Percentiles rank a stretch among this genome's conserved stretches.
Evolutionary conservation across 805 yeast species (phyloP).

Genomic region (Cyberlindnera amylophila): DNA sequence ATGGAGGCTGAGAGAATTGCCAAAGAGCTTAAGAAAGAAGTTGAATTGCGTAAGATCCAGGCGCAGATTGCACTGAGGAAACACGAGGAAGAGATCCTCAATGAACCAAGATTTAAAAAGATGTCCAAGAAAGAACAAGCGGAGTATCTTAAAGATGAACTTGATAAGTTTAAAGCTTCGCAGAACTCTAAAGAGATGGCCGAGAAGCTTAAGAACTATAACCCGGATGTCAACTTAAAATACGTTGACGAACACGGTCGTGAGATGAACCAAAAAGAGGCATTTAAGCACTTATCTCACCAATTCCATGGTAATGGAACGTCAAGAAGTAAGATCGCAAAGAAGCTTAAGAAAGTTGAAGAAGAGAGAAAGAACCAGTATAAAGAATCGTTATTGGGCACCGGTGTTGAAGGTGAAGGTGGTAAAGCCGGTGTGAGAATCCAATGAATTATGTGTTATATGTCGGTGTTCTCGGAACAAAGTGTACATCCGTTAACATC

Average conservation of each 20-base stretch:
- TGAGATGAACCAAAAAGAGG: slow-evolving; percentile 47
- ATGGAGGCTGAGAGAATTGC: slow-evolving; percentile 9
- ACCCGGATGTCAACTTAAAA: slow-evolving; percentile 45
- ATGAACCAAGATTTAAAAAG: slow-evolving; percentile 19
- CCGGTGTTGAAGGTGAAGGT: neutral
- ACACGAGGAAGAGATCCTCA: slow-evolving; percentile 12
- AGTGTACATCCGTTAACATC: too few relatives aligned
- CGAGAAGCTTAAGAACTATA: slow-evolving; percentile 29
- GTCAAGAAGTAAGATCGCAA: slow-evolving; percentile 22
- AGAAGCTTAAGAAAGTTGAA: slow-evolving; percentile 20
- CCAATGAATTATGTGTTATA: neutral
- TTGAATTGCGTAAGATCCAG: slow-evolving; percentile 15
- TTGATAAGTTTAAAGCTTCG: slow-evolving; percentile 4
- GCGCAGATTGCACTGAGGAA: slow-evolving; percentile 17
- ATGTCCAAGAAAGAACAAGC: slow-evolving; percentile 40
- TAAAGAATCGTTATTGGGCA: slow-evolving; percentile 8
- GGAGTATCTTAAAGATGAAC: slow-evolving; percentile 32
- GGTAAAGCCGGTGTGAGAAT: slow-evolving; percentile 6
- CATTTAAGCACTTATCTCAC: slow-evolving; percentile 57
- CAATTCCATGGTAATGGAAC: slow-evolving; percentile 50
- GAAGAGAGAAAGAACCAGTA: slow-evolving; percentile 15
- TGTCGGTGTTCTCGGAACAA: too few relatives aligned
- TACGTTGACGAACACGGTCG: slow-evolving; percentile 53
- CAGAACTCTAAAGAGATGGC: slow-evolving; percentile 12
- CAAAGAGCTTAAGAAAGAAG: slow-evolving; percentile 13